A percentile compares a stretch with the other conserved stretches of the same genome.
Conservation (phyloP, 306 rosid species). For the Rubus idaeus region DNA sequence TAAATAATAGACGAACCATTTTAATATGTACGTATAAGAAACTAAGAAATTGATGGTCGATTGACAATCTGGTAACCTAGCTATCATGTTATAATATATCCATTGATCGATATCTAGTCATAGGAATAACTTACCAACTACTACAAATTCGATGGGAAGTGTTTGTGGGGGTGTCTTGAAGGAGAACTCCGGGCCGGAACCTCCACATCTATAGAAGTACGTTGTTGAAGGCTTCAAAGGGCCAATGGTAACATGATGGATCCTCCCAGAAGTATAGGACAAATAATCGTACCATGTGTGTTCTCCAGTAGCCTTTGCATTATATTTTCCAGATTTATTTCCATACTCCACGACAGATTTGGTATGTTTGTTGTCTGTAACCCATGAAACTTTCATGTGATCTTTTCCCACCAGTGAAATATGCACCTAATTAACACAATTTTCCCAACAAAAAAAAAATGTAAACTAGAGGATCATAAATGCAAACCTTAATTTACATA, state of each 20-base stretch:
- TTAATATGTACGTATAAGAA: too few relatives aligned
- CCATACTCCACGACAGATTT: constrained; percentile 42
- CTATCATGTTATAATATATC: not conserved
- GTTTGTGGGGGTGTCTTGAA: constrained; percentile 57
- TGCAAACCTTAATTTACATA: too few relatives aligned
- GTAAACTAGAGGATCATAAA: not conserved
- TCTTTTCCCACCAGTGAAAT: constrained; percentile 66
- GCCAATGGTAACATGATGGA: constrained; percentile 45
- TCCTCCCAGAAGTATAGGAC: constrained; percentile 38
- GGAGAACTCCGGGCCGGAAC: constrained; percentile 54
- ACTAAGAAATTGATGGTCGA: not conserved
- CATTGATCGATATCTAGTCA: too few relatives aligned
- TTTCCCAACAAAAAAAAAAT: not conserved
- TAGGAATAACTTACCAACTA: constrained; percentile 51
- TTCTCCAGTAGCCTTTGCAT: constrained; percentile 30
- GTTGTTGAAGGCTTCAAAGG: constrained; percentile 38
- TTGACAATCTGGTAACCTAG: not conserved
- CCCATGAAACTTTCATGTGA: constrained; percentile 69
- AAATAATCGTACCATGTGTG: constrained; percentile 33
- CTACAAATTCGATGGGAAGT: constrained; percentile 63
- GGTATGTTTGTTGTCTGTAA: constrained; percentile 42
- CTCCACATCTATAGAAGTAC: constrained; percentile 44
- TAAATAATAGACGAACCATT: too few relatives aligned
- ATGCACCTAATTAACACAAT: constrained; percentile 48
- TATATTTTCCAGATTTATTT: constrained; percentile 26